A percentile compares a stretch with the other conserved stretches of the same genome.
Evolutionary conservation across 345 rosid species (phyloP).

Genomic region (Rhodamnia rubescens): DNA sequence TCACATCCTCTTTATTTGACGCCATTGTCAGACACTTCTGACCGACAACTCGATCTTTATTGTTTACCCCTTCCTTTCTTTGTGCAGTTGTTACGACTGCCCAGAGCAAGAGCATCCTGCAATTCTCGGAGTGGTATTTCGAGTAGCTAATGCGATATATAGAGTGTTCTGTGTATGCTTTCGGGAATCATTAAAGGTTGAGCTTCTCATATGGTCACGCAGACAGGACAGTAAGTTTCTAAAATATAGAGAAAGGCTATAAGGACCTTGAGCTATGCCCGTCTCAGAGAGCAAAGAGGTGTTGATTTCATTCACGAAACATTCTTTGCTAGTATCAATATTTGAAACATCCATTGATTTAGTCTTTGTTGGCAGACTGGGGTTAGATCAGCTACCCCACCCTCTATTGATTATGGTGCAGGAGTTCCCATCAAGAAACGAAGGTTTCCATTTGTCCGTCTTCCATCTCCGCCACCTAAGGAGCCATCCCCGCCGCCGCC

Average conservation of each 20-base stretch:
- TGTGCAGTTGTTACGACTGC: not conserved
- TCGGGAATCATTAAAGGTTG: not conserved
- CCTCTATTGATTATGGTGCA: conserved; percentile 42
- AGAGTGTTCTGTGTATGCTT: not conserved
- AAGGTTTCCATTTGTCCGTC: conserved; percentile 33
- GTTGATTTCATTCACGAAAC: conserved; percentile 8
- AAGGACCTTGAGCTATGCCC: conserved; percentile 21
- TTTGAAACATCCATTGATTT: conserved; percentile 2
- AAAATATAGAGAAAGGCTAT: not conserved
- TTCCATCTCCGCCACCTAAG: conserved; percentile 29
- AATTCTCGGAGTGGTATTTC: not conserved
- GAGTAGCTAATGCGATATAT: not conserved
- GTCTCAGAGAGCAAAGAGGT: conserved; percentile 56
- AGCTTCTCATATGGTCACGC: not conserved
- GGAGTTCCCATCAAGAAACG: conserved; percentile 85
- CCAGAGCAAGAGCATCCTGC: not conserved
- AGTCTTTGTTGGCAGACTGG: conserved; percentile 34
- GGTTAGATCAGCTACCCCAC: conserved; percentile 25
- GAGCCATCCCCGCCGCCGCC: conserved; percentile 8
- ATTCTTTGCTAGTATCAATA: not conserved
- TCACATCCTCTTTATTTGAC: not conserved
- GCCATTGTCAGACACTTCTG: not conserved
- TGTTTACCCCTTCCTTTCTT: not conserved
- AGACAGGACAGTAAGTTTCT: not conserved
- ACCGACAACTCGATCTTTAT: not conserved